These are phyloP conservation scores for Dichotomopilus funicola DNA, from an alignment of 2,329 filamentous ascomycete genomes.

Conservation along the genomic window DNA sequence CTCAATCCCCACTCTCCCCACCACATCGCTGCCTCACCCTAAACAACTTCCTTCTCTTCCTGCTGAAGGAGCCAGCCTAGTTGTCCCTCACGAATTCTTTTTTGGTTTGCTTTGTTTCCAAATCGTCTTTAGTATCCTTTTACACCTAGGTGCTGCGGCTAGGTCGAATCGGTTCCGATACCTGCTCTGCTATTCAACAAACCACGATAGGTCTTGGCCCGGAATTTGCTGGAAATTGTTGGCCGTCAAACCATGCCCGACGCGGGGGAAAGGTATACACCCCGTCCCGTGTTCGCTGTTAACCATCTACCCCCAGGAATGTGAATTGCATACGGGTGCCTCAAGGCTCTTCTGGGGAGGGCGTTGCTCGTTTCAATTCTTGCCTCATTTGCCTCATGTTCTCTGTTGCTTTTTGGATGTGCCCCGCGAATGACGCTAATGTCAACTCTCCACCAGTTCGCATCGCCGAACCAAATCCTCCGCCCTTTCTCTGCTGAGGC, in stretches of 20 bases:
- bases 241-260: conserved; percentile 17
- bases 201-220: background rate
- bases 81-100: background rate
- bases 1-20: conserved; percentile 9
- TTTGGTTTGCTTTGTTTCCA: background rate
- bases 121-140: background rate
- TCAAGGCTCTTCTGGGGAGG: too few species aligned
- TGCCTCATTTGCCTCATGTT: background rate
- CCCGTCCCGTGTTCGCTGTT: background rate
- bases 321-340: too few species aligned
- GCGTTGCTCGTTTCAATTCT: too few species aligned
- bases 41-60: background rate
- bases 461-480: conserved; percentile 52
- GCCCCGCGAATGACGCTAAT: background rate
- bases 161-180: background rate
- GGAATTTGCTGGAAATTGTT: background rate
- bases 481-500: conserved; percentile 48
- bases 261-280: conserved; percentile 23
- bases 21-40: background rate
- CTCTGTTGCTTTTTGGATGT: background rate
- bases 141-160: background rate
- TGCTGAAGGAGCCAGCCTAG: background rate
- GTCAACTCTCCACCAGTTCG: conserved; percentile 9
- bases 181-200: background rate
- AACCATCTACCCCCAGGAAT: background rate